Base-by-base conservation (phyloP, 768 basidiomycete genomes). In the Leccinum broughii region DNA sequence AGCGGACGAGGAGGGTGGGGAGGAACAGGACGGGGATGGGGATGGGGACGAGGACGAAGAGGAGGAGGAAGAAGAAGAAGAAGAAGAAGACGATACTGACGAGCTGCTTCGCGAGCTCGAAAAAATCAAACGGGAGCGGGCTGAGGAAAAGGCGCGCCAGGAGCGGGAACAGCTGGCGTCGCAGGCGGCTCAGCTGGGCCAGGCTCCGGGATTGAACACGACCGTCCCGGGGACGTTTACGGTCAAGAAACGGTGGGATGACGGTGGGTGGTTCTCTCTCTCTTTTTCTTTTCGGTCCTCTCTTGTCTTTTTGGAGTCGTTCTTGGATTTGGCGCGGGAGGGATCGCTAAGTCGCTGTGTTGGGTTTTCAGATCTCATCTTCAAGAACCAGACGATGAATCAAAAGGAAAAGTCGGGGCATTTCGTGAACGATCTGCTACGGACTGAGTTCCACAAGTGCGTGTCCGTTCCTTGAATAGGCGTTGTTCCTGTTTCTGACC, bases 81-180 rank as follows among this genome's bases (percentile, higher is more conserved):
- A 87, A n/a, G 95, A 96, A 63, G 69, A 70, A 24, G 69, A 70
- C 28, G 69, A 96, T 56, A 93, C 94, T 0, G 94, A 94, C 0
- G 96, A 97, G 68, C 81, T 99, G 24, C 80, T 99, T 62, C 87
- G 94, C 26, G 97, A 99, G 73, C 81, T 99, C n/a, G 96, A 97
- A 76, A 98, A 96, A 79, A 98, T 98, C 66, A 98, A 97, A 76
- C 88, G 88, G 51, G 95, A 98, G 70, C 83, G 96, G 10, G 95
- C 95, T 11, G 95, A 90, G 68, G 97, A 98, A 76, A 94, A 94
- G 70, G 89, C 83, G 39, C 81, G 91, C 49, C 80, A 85, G 72
- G 96, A 97, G 48, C 80, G 80, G 46, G 93, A 93, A 68, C 83
- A 90, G 65, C 82, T 85, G 7, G 90, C 81, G 1, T 73, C 80